Percentiles rank a stretch among this genome's conserved stretches.
Evolutionary conservation across 2,329 filamentous ascomycete species (phyloP).

Genomic region (Aphanocladium album): DNA sequence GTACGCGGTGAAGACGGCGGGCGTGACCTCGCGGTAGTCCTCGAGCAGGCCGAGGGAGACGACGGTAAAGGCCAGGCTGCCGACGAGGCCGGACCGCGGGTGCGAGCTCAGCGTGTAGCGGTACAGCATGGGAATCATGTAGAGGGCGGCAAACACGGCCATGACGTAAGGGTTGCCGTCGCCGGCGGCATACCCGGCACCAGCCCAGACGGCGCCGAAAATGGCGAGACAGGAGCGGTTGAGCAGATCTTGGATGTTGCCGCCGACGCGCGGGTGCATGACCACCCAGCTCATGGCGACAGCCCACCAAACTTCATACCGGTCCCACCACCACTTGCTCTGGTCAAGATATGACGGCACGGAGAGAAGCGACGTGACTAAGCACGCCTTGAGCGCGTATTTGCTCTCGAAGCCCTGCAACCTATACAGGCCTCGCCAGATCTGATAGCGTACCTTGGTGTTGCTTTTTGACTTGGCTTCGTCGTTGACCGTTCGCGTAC

Average conservation of each 20-base stretch:
- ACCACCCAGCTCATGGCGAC: constrained; percentile 54
- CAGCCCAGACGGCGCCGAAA: constrained; percentile 52
- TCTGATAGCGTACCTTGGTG: constrained; percentile 37
- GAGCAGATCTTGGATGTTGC: constrained; percentile 54
- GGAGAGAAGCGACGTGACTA: constrained; percentile 46
- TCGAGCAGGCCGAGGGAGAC: constrained; percentile 42
- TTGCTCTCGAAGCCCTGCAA: constrained; percentile 54
- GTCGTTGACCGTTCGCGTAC: constrained; percentile 3
- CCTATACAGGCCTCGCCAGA: constrained; percentile 47
- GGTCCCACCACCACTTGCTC: constrained; percentile 48
- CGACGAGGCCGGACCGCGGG: constrained; percentile 52
- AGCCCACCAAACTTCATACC: constrained; percentile 53
- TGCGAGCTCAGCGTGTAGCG: constrained; percentile 51
- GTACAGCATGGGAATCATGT: constrained; percentile 57
- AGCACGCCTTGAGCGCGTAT: constrained; percentile 52
- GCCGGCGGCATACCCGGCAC: constrained; percentile 44
- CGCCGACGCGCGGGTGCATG: constrained; percentile 46
- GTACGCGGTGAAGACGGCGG: constrained; percentile 38
- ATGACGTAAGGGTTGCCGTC: constrained; percentile 51
- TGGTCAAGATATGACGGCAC: constrained; percentile 47
- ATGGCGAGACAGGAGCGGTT: constrained; percentile 44
- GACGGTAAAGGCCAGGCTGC: constrained; percentile 52
- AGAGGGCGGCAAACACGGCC: constrained; percentile 49
- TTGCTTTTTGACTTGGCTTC: constrained; percentile 24
- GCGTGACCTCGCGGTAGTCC: constrained; percentile 26